Conservation (phyloP, 805 yeast genomes). For the Kodamaea kaohsiungensis region DNA sequence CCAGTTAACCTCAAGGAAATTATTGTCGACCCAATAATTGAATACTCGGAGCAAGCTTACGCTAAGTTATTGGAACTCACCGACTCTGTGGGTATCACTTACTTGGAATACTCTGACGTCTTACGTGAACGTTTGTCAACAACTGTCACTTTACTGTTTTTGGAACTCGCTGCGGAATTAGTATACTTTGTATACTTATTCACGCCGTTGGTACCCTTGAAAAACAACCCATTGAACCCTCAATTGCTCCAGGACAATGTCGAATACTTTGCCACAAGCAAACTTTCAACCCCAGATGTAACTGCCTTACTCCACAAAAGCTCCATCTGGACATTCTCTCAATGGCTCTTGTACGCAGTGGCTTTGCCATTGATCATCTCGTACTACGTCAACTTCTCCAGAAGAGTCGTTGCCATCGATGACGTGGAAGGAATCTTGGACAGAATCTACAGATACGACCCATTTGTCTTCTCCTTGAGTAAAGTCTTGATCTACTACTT, state of each 20-base stretch:
- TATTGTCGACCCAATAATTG: slow-evolving; percentile 40
- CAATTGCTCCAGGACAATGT: slow-evolving; percentile 36
- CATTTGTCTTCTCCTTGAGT: slow-evolving; percentile 46
- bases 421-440: slow-evolving; percentile 32
- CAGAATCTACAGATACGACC: slow-evolving; percentile 50
- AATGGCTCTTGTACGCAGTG: slow-evolving; percentile 46
- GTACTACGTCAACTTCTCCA: slow-evolving; percentile 54
- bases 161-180: slow-evolving; percentile 32
- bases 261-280: slow-evolving; percentile 21
- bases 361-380: slow-evolving; percentile 44
- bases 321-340: slow-evolving; percentile 28
- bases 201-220: slow-evolving; percentile 37
- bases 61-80: slow-evolving; percentile 30
- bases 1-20: slow-evolving; percentile 41
- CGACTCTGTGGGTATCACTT: slow-evolving; percentile 37
- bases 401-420: slow-evolving; percentile 34
- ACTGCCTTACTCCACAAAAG: slow-evolving; percentile 27
- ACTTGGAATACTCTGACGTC: slow-evolving; percentile 35
- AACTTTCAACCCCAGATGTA: slow-evolving; percentile 36
- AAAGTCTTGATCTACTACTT: slow-evolving; percentile 46
- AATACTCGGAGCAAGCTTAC: slow-evolving; percentile 25
- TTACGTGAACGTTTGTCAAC: slow-evolving; percentile 42
- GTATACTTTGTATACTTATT: slow-evolving; percentile 31
- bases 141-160: slow-evolving; percentile 36
- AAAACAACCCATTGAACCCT: slow-evolving; percentile 37